Evolutionary conservation across 1,139 yeast genomes (phyloP), one percentile per base, ranked within the genome.

Genomic region (Taphrina pruni): DNA sequence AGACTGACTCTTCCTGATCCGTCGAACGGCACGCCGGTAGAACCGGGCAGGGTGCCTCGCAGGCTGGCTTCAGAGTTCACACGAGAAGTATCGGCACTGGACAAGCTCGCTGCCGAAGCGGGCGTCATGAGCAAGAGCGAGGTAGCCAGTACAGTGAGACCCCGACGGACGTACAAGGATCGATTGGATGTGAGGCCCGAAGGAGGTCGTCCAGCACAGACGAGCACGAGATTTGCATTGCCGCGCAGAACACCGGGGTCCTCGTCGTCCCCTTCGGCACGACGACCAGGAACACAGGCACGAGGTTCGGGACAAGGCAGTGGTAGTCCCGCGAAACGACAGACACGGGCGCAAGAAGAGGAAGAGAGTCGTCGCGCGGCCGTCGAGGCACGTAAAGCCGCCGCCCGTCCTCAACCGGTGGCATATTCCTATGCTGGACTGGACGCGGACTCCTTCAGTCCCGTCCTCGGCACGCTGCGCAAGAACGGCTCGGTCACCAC

Each of bases 141-240:
- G 21, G 56, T 26, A 14, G 60, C 56, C 26, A n/a, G 36, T 9
- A 38, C 43, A 17, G 45, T 62, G n/a, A 55, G 48, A 39, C 43
- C 45, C 7, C 60, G 67, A 35, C 67, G 67, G 6, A 39, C 43
- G 2, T 64, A 64, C 46, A 57, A 64, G 56, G 61, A 57, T 21
- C 26, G 61, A 20, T 21, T 64, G 51, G 51, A 54, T 35, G 55
- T 39, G 21, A 50, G 67, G 17, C 66, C 60, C 12, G 66, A 21
- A 26, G 60, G 21, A 26, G 60, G 21, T 9, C 48, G 21, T n/a
- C 46, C 9, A 20, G 50, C 52, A 39, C 36, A 43, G 41, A 46
- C 48, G 46, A 6, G 54, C 54, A 43, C 62, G 7, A 26, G 62
- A 26, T 58, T 58, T 21, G 26, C 60, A 21, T 26, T 56, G 12